Percentiles rank a stretch among this genome's conserved stretches.
These are phyloP conservation scores for Hypoxylon crocopeplum DNA, from an alignment of 495 filamentous ascomycete genomes.

Conservation along the genomic window DNA sequence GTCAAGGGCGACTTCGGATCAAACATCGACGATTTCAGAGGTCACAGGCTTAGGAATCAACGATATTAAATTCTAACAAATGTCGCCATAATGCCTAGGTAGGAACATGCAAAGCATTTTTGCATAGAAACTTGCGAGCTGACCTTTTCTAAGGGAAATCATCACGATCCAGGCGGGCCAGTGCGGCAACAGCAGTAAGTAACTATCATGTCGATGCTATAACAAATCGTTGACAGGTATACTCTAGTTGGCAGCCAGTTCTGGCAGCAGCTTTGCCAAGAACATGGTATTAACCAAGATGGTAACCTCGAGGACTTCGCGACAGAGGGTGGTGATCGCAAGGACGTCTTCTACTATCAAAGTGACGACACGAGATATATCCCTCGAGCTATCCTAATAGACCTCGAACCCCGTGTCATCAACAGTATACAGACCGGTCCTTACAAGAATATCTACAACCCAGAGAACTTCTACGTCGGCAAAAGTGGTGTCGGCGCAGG, in stretches of 20 bases:
- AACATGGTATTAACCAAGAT: conserved; percentile 97
- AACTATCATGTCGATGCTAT: background rate
- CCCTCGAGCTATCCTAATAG: conserved; percentile 91
- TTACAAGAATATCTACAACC: conserved; percentile 98
- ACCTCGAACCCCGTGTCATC: conserved; percentile 93
- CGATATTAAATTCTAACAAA: conserved; percentile 22
- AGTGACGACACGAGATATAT: conserved; percentile 98
- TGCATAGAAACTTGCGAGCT: background rate
- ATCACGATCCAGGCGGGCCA: conserved; percentile 99
- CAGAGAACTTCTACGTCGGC: conserved; percentile 96
- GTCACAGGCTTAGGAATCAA: background rate
- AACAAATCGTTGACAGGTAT: conserved; percentile 22
- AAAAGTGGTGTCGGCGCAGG: conserved; percentile 91
- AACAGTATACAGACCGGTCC: conserved; percentile 89
- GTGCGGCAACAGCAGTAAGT: conserved; percentile 97
- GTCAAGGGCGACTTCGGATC: no score
- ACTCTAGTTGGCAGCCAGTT: conserved; percentile 85
- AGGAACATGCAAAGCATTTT: conserved; percentile 5
- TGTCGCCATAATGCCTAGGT: conserved; percentile 60
- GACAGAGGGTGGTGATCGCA: conserved; percentile 94
- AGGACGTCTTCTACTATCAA: conserved; percentile 99
- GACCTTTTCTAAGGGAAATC: conserved; percentile 75
- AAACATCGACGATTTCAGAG: background rate
- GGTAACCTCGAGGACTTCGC: conserved; percentile 96
- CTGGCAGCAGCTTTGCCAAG: conserved; percentile 96